Conservation (phyloP, 257 asterid genomes). For the Coffea canephora region DNA sequence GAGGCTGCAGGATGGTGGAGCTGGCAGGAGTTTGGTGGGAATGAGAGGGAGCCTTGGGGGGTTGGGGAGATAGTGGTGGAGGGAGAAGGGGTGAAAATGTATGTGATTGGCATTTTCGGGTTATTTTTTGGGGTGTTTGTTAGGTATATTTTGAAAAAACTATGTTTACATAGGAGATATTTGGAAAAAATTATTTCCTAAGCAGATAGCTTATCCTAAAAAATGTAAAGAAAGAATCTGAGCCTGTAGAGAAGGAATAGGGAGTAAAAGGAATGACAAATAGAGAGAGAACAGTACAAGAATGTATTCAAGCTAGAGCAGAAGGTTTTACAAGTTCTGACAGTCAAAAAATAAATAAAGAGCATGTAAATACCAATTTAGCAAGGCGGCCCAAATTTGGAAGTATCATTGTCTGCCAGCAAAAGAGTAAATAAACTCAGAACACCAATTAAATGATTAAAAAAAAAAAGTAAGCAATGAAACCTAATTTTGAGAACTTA, state of each 20-base stretch:
- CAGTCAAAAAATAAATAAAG: constrained; percentile 4
- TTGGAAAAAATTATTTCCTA: not conserved
- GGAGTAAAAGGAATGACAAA: not conserved
- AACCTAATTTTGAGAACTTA: constrained; percentile 36
- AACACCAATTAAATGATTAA: constrained; percentile 1
- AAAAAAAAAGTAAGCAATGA: constrained; percentile 3
- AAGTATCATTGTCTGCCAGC: constrained; percentile 81
- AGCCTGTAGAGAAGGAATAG: not conserved
- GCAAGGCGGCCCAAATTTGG: constrained; percentile 94
- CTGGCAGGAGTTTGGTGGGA: too few relatives aligned
- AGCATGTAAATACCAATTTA: constrained; percentile 63
- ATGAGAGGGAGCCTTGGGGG: too few relatives aligned
- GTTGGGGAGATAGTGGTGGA: too few relatives aligned
- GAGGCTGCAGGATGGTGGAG: too few relatives aligned
- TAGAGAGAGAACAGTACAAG: not conserved
- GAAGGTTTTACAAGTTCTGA: not conserved
- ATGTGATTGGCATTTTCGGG: too few relatives aligned
- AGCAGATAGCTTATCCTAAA: not conserved
- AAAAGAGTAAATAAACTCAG: constrained; percentile 33
- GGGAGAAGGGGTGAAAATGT: too few relatives aligned
- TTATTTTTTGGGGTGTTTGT: too few relatives aligned
- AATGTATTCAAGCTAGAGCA: not conserved
- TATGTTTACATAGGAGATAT: too few relatives aligned
- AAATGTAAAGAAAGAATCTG: not conserved
- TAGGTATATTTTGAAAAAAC: too few relatives aligned